Base-by-base conservation (phyloP, 1,139 yeast species). In the Hemisphaericaspora xylanilytica region DNA sequence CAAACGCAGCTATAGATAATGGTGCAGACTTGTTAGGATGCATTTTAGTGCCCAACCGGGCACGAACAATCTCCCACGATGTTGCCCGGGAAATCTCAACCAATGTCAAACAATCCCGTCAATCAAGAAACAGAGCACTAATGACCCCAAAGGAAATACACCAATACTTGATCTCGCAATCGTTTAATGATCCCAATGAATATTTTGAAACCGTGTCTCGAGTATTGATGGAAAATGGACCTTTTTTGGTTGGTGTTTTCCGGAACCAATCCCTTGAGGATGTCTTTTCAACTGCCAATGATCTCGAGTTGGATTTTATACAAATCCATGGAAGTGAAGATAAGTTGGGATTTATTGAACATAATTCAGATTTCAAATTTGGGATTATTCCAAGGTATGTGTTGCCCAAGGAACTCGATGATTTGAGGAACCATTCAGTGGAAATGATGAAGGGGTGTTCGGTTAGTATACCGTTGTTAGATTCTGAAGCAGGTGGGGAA, bases 401-500 rank as follows among this genome's bases (percentile, higher is more conserved):
- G 3, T 50, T 70, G 2, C 88, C 95, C 0, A 64, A 65, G 21
- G 85, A 85, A 27, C 39, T 51, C 1, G 53, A 50, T 1, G 28
- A 33, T 5, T 56, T 67, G 58, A 37, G 37, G 3, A 32, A 36
- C 3, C 56, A 64, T 26, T 54, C 61, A 35, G 43, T 43, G 5
- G 26, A 47, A 7, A 35, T 49, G 6, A 42, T 47, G 24, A 44
- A 50, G 8, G 46, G 47, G 1, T 40, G 40, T 22, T 48, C 78
- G 5, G 51, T 80, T 35, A 61, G 79, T 14, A 44, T 81, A 18
- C 80, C 92, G 1, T 67, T 92, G 39, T 66, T 92, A 20, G 97
- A 92, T 55, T 84, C 96, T 2, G 97, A 87, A 51, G 73, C 73
- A 3, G 98, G 98, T 8, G 98, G 98, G 1, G 94, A 88, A 52